Conservation (phyloP, 225 moss, liverwort and hornwort species). For the Rhytidiadelphus loreus region DNA sequence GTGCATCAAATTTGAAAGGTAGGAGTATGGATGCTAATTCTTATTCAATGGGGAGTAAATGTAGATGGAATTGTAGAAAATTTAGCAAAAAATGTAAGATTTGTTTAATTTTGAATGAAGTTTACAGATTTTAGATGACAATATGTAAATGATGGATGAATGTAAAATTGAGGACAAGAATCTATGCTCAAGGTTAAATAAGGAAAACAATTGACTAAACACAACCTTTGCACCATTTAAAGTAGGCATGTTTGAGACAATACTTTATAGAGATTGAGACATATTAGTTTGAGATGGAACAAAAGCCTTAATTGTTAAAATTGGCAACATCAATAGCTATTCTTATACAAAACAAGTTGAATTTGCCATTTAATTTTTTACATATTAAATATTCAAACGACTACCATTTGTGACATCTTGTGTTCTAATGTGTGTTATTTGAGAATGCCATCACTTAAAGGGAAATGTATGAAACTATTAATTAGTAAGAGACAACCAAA, state of each 20-base stretch:
- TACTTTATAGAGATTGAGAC: neutral
- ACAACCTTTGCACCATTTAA: too few species aligned
- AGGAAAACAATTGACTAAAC: neutral
- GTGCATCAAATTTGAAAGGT: neutral
- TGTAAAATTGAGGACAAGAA: neutral
- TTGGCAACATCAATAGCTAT: too few species aligned
- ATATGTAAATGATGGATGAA: neutral
- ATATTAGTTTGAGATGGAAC: neutral
- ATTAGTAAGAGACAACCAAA: neutral
- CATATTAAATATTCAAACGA: neutral
- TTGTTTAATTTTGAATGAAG: neutral
- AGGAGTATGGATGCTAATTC: too few species aligned
- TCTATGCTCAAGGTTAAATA: neutral
- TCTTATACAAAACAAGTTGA: neutral
- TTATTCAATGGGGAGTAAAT: neutral
- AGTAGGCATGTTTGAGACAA: neutral
- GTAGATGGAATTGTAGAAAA: neutral
- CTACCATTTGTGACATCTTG: neutral
- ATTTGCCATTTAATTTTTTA: neutral
- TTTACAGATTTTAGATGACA: neutral
- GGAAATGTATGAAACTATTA: neutral
- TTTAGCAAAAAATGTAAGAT: neutral
- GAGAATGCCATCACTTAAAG: neutral
- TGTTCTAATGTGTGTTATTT: neutral
- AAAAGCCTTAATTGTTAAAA: neutral